Base-by-base conservation (phyloP, 257 asterid genomes). In the Solanum pinnatisectum region DNA sequence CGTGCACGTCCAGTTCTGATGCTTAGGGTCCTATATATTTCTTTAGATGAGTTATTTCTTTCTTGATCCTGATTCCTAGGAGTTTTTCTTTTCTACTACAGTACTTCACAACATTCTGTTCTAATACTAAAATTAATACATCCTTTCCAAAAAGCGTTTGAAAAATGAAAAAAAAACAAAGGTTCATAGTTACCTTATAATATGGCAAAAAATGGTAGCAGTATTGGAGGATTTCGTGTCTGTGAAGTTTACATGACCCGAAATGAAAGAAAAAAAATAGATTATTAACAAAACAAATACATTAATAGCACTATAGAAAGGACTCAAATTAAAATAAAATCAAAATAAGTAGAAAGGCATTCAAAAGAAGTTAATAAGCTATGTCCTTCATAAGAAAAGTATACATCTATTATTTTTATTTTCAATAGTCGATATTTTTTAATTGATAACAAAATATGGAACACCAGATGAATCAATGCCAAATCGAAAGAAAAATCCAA, bases 211-310 rank as follows among this genome's bases (percentile, higher is more conserved):
- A 96, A 96, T 27, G 98, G 95, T 84, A 98, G 99, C 70, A 96
- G 94, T 89, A 96, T 90, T 32, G 98, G 98, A 86, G 99, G 98
- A 85, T 89, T 89, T 84, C 98, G 96, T 39, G 98, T 95, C 98
- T 96, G 96, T 88, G 83, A 46, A 89, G 83, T 87, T 32, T 46
- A 12, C 33, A 27, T n/a, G 76, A 86, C 42, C 33, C 40, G 65
- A 82, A 83, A 46, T 83, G 59, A 46, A 84, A 79, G 40, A 71
- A 84, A 83, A 86, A 83, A 65, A 79, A 59, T 3, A 77, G 35
- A n/a, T 77, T 39, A n/a, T 40, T 84, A 87, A 40, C 18, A 8
- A 39, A 76, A 77, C 32, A 22, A 36, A 7, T 23, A 74, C 82
- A 20, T 36, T 14, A 36, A 20, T 35, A 74, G 49, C 10, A 74